A percentile compares a stretch with the other conserved stretches of the same genome.
Evolutionary conservation across 2,329 filamentous ascomycete species (phyloP).

Genomic region (Nannizziopsis arthrosporioides): DNA sequence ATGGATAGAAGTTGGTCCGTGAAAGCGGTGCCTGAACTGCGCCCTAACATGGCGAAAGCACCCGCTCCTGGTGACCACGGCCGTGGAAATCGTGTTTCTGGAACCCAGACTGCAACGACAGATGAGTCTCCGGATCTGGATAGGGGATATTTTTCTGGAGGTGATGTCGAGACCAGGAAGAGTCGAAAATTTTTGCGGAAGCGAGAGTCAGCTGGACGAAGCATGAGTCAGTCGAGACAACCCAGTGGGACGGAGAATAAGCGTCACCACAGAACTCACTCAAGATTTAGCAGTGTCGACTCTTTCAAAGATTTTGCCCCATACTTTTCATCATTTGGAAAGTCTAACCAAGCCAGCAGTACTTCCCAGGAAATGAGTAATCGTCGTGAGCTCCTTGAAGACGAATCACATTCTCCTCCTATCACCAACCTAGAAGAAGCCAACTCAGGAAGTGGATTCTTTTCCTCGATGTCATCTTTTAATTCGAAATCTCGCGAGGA

Average conservation of each 20-base stretch:
- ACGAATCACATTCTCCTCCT: constrained; percentile 39
- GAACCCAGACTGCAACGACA: constrained; percentile 19
- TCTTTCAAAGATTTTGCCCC: constrained; percentile 51
- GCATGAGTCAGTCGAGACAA: constrained; percentile 51
- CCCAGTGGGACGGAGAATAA: constrained; percentile 68
- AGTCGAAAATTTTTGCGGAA: constrained; percentile 68
- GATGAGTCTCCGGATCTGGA: constrained; percentile 52
- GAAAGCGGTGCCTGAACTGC: constrained; percentile 28
- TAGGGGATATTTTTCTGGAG: constrained; percentile 85
- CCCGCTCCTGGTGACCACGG: constrained; percentile 22
- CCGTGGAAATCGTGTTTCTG: constrained; percentile 24
- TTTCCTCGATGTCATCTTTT: constrained; percentile 39
- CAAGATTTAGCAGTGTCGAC: constrained; percentile 66
- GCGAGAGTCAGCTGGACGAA: constrained; percentile 38
- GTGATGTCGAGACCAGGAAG: constrained; percentile 64
- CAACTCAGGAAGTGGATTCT: constrained; percentile 29
- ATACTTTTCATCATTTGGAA: constrained; percentile 45
- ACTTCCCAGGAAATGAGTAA: background rate
- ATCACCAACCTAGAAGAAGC: constrained; percentile 47
- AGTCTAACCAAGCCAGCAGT: constrained; percentile 55
- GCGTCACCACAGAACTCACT: constrained; percentile 58
- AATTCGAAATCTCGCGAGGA: constrained; percentile 39
- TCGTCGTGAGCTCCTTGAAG: constrained; percentile 22
- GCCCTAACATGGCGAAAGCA: constrained; percentile 27
- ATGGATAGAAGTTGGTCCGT: constrained; percentile 51